These are phyloP conservation scores for Porcisia deanei DNA, from an alignment of 208 protist genomes.

Conservation along the genomic window DNA sequence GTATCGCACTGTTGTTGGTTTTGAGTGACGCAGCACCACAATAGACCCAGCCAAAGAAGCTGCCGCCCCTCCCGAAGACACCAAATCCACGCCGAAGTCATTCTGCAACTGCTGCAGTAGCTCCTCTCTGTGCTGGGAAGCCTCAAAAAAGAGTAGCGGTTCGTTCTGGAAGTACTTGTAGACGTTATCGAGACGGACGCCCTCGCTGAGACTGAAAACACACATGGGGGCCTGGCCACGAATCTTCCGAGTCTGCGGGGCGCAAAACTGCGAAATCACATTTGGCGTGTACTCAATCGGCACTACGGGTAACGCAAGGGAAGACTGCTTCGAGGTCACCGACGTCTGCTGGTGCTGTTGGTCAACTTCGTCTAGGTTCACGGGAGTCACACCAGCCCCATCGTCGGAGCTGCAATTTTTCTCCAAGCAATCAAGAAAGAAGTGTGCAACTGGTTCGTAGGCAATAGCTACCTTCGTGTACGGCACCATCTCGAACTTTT, in stretches of 20 bases:
- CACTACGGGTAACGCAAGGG: conserved; percentile 28
- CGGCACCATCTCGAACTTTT: conserved; percentile 37
- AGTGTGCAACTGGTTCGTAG: conserved; percentile 75
- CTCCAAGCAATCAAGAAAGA: conserved; percentile 47
- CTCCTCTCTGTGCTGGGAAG: conserved; percentile 9
- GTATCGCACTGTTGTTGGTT: conserved; percentile 27
- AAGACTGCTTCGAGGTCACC: conserved; percentile 4
- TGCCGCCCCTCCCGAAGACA: background rate
- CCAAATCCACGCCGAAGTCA: conserved; percentile 12
- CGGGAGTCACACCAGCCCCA: background rate
- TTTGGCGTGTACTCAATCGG: conserved; percentile 30
- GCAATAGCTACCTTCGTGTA: conserved; percentile 49
- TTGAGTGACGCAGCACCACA: conserved; percentile 42
- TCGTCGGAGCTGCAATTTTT: background rate
- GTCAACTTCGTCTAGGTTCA: conserved; percentile 12
- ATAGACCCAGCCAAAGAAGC: conserved; percentile 12
- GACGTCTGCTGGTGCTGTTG: background rate
- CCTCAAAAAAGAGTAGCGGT: conserved; percentile 77
- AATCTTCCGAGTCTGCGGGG: conserved; percentile 32
- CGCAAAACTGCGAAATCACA: conserved; percentile 48
- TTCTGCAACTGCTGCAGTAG: conserved; percentile 15
- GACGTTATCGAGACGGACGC: conserved; percentile 35
- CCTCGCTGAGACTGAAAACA: conserved; percentile 44
- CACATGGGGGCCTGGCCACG: conserved; percentile 36
- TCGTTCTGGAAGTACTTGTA: conserved; percentile 49